Base-by-base conservation (phyloP, 1,284 basidiomycete genomes). In the Trametes pubescens region DNA sequence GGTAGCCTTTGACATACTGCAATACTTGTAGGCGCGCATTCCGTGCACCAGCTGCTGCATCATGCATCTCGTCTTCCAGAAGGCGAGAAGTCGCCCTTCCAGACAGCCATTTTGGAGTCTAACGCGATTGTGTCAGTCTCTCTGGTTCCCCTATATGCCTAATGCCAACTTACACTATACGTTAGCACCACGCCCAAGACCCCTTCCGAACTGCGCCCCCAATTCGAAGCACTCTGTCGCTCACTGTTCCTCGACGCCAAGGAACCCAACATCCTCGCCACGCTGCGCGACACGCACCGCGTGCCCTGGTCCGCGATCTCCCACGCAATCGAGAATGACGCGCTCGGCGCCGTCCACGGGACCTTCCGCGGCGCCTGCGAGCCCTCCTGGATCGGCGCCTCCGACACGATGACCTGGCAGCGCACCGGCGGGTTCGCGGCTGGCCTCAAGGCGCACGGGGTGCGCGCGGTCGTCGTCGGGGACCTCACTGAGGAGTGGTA, bases 401-500 rank as follows among this genome's bases (percentile, higher is more conserved):
- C 77, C 10, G 84, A 87, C 49, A 81, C 86, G 2, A 89, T 93
- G 85, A 77, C 79, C 53, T 91, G 86, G 83, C 91, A 93, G 72
- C 83, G 84, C n/a, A 80, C 80, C 0, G 88, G 89, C 4, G 79
- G 75, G 2, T 80, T 93, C 61, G 88, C 87, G 0, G 74, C 74
- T 8, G 83, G 79, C 4, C 81, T 93, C 9, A 75, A 72, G 34
- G 81, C 79, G 18, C 86, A 85, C 24, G 91, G 91, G 2, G 80
- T 93, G 34, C 79, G 78, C 44, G 85, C 82, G 70, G 78, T 93
- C 61, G 76, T 89, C 47, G 74, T 89, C 22, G 91, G 92, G 8
- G 89, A 92, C 65, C 79, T 92, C 53, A 80, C 80, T 18, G 91
- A 93, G 68, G 91, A 92, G 75, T 92, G 91, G 89, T 89, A 86